Evolutionary conservation across 179 eudicot genomes (phyloP).

Genomic region (Silene noctiflora): DNA sequence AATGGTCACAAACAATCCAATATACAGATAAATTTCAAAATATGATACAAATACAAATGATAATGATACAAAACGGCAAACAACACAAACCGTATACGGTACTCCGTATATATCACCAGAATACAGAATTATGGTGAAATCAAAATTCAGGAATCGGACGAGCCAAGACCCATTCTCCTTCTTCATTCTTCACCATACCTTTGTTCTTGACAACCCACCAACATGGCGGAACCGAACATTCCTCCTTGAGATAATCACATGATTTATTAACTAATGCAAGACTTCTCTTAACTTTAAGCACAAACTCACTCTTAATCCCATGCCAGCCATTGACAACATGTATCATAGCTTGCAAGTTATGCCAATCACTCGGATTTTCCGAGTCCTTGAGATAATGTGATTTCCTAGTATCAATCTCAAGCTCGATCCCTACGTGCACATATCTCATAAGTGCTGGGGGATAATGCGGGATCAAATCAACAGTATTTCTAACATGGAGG

Average conservation of each 20-base stretch:
- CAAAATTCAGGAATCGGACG: slow-evolving; percentile 16
- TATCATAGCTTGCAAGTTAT: slow-evolving; percentile 13
- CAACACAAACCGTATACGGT: background rate
- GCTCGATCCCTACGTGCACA: slow-evolving; percentile 42
- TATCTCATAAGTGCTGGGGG: slow-evolving; percentile 50
- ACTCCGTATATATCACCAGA: background rate
- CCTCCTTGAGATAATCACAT: no score
- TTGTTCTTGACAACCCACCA: slow-evolving; percentile 91
- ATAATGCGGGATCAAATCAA: slow-evolving; percentile 52
- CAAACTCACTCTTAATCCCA: slow-evolving; percentile 47
- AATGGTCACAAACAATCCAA: no score
- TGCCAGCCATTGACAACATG: slow-evolving; percentile 77
- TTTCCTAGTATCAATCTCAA: slow-evolving; percentile 35
- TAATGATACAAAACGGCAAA: background rate
- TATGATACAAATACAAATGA: background rate
- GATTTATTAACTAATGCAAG: no score
- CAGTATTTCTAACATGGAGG: slow-evolving; percentile 53
- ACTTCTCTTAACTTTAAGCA: slow-evolving; percentile 47
- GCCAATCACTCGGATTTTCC: slow-evolving; percentile 15
- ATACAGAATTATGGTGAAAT: background rate
- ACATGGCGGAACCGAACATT: slow-evolving; percentile 51
- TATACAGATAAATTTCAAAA: background rate
- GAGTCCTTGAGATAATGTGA: slow-evolving; percentile 59
- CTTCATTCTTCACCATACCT: slow-evolving; percentile 53
- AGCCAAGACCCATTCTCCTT: slow-evolving; percentile 66